phyloP scores from a whole-genome alignment of 2,329 filamentous ascomycete species.

The Coniochaeta sp. region DNA sequence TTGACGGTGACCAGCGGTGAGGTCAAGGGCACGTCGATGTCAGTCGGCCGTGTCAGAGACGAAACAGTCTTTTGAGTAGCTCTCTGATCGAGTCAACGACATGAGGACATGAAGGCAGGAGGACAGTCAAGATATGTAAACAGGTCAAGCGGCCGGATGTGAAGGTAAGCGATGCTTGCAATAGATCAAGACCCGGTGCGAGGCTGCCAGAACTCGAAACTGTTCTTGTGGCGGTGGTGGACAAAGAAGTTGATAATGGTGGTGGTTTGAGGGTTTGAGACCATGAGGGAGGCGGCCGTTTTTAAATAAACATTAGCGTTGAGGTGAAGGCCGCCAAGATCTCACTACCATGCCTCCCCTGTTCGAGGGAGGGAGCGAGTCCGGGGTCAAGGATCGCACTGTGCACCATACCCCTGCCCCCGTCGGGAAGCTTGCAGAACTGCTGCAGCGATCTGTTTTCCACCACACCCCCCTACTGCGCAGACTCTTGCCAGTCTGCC shows the following conservation, averaged over 20 bases:
- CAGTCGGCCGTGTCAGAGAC: slow-evolving; percentile 27
- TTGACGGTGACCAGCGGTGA: slow-evolving; percentile 8
- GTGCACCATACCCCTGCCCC: not conserved
- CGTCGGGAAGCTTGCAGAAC: not conserved
- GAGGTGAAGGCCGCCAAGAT: not conserved
- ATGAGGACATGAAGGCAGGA: slow-evolving; percentile 18
- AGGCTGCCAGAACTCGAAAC: not conserved
- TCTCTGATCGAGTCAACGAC: slow-evolving; percentile 19
- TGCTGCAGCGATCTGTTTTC: not conserved
- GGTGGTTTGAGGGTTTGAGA: not conserved
- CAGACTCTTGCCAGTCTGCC: not conserved
- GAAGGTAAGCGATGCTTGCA: not conserved
- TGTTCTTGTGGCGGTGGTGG: not conserved
- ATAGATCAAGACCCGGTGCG: not conserved
- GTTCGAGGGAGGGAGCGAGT: not conserved
- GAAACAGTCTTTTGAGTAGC: slow-evolving; percentile 16
- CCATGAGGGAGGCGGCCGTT: slow-evolving; percentile 1
- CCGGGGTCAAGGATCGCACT: not conserved
- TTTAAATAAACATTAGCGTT: slow-evolving; percentile 1
- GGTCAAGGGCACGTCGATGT: slow-evolving; percentile 11
- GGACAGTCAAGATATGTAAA: slow-evolving; percentile 1
- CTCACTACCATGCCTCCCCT: not conserved
- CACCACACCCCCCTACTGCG: not conserved
- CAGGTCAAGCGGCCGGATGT: not conserved
- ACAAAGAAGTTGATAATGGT: slow-evolving; percentile 1